Percentiles rank a stretch among this genome's conserved stretches.
Conservation (phyloP, 2,329 filamentous ascomycete species). For the Metarhizium humberi region DNA sequence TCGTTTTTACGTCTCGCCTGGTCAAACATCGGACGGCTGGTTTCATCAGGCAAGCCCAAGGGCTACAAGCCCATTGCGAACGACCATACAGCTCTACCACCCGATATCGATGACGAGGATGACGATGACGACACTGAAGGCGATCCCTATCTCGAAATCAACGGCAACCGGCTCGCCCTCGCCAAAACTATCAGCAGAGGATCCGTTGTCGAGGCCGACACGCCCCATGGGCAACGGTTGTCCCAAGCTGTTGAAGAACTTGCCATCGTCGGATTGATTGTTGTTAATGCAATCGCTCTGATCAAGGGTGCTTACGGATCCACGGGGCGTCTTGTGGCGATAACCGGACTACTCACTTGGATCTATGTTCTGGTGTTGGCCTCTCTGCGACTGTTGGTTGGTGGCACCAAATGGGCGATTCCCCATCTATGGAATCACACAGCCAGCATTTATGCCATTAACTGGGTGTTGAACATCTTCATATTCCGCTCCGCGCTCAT, state of each 20-base stretch:
- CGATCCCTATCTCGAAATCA: slow-evolving; percentile 45
- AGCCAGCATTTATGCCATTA: slow-evolving; percentile 67
- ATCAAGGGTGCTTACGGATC: slow-evolving; percentile 49
- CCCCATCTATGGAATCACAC: slow-evolving; percentile 89
- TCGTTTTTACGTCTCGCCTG: slow-evolving; percentile 60
- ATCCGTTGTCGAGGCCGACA: slow-evolving; percentile 63
- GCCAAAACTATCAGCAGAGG: slow-evolving; percentile 52
- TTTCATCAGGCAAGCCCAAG: slow-evolving; percentile 38
- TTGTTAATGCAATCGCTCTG: slow-evolving; percentile 57
- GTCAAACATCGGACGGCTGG: slow-evolving; percentile 45
- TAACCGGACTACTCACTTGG: slow-evolving; percentile 67
- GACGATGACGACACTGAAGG: slow-evolving; percentile 16
- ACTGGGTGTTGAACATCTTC: slow-evolving; percentile 70
- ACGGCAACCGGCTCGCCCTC: slow-evolving; percentile 46
- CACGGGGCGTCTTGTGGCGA: slow-evolving; percentile 48
- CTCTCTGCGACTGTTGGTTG: slow-evolving; percentile 60
- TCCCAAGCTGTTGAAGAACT: slow-evolving; percentile 67
- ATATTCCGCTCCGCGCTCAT: slow-evolving; percentile 81
- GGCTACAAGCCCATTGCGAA: slow-evolving; percentile 47
- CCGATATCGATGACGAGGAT: slow-evolving; percentile 29
- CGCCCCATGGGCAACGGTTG: slow-evolving; percentile 62
- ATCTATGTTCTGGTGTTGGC: slow-evolving; percentile 69
- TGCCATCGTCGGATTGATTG: slow-evolving; percentile 62
- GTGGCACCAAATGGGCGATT: slow-evolving; percentile 54
- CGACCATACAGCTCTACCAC: slow-evolving; percentile 44